Conservation (phyloP, 345 rosid species). For the Hibiscus mutabilis region DNA sequence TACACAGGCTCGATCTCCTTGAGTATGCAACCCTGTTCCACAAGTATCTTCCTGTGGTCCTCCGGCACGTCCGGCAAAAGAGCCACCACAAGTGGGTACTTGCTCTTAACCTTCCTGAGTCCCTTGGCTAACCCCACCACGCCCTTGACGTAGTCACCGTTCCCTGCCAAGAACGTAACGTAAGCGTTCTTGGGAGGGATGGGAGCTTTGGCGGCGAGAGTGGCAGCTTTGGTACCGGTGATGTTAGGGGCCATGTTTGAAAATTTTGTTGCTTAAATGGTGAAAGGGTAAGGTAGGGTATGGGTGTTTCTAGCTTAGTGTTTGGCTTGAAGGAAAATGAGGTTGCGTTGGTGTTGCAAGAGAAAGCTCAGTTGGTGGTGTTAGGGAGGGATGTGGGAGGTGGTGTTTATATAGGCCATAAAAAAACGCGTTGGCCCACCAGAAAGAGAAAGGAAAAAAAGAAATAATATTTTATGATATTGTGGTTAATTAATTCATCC, state of each 20-base stretch:
- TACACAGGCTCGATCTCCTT: constrained; percentile 48
- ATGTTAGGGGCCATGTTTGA: constrained; percentile 27
- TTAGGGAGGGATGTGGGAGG: too few species aligned
- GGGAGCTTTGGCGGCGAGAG: constrained; percentile 2
- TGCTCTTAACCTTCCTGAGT: constrained; percentile 40
- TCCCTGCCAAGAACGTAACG: constrained; percentile 65
- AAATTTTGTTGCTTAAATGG: not conserved
- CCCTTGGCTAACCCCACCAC: constrained; percentile 77
- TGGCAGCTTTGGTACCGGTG: constrained; percentile 10
- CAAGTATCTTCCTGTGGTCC: constrained; percentile 47
- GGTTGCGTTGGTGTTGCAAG: not conserved
- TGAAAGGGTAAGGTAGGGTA: too few species aligned
- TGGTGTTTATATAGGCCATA: too few species aligned
- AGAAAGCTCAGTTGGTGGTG: too few species aligned
- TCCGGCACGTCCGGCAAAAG: constrained; percentile 59
- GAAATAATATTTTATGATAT: too few species aligned
- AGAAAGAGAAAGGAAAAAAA: too few species aligned
- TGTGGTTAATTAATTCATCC: too few species aligned
- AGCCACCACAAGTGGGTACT: constrained; percentile 59
- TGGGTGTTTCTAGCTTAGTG: not conserved
- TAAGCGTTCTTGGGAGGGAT: constrained; percentile 22
- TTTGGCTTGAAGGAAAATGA: not conserved
- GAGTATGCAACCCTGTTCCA: constrained; percentile 50
- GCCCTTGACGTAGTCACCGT: constrained; percentile 64
- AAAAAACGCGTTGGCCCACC: too few species aligned